phyloP scores from a whole-genome alignment of 441 rosid genomes.

The Metrosideros polymorpha region DNA sequence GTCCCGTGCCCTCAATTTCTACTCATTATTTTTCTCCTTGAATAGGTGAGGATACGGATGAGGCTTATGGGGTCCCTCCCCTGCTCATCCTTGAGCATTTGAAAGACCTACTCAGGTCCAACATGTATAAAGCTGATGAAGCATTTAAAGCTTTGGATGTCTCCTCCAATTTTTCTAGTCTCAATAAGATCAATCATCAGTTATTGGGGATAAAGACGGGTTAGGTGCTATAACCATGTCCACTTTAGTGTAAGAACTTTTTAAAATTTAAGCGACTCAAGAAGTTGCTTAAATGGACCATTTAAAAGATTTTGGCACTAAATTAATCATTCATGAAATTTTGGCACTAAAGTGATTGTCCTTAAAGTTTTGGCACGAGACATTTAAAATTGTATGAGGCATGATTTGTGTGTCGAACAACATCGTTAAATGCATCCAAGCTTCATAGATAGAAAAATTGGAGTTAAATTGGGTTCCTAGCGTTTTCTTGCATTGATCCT shows the following conservation, averaged over 20 bases:
- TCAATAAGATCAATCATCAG: neutral
- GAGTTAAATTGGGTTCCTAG: neutral
- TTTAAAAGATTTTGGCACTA: neutral
- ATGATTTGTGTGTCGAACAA: neutral
- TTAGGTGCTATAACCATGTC: neutral
- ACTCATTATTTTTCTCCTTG: no score
- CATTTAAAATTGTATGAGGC: neutral
- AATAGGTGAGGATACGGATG: no score
- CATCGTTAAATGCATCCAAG: neutral
- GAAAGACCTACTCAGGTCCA: no score
- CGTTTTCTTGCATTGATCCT: neutral
- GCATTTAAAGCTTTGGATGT: neutral
- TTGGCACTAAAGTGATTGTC: neutral
- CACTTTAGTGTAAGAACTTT: neutral
- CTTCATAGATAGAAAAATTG: neutral
- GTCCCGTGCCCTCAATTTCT: no score
- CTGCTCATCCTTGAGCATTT: no score
- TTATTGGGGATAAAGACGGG: neutral
- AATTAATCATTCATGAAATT: neutral
- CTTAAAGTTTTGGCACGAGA: neutral
- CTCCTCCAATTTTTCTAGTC: neutral
- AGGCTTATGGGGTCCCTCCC: no score
- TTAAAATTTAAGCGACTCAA: neutral
- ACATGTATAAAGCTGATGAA: no score
- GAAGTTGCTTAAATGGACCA: neutral